Base-by-base conservation (phyloP, 108 stramenopile genomes). In the Skeletonema grethae region DNA sequence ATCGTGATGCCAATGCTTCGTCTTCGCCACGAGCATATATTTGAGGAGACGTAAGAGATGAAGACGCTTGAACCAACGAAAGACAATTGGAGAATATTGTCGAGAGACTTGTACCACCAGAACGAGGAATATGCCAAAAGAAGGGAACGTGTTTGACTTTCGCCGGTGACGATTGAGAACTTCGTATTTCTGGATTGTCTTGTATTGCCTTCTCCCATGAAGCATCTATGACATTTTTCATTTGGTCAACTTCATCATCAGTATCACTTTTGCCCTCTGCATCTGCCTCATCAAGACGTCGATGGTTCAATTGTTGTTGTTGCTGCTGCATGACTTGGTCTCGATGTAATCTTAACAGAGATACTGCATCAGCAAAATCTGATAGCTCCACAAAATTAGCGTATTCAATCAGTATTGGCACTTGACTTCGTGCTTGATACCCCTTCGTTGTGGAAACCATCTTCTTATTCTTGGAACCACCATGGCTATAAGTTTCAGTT, bases 391-490 rank as follows among this genome's bases (percentile, higher is more conserved):
- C 76, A 64, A 69, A 77, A 77, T 77, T 62, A 18, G 76, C 53
- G 34, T 70, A 77, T 28, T 77, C 76, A 6, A 64, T 64, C 0
- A 62, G 45, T 57, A 77, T 69, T 0, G 67, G 55, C 0, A 77
- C 76, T 56, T 77, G 76, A 70, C 62, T 70, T 57, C 61, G 67
- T 25, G 76, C 69, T 64, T 77, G 76, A 64, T 69, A 58, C n/a
- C 70, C 70, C 61, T 35, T 59, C 2, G 7, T 43, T 24, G 69
- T 13, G 25, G 63, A 43, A 2, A 15, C 11, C 20, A 43, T 12
- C 7, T n/a, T 30, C 29, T 53, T 53, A 60, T 60, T 60, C 59
- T 32, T 32, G 18, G 31, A 16, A 60, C 20, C 30, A 60, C 7
- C 15, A 28, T n/a, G 22, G 0, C 22, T 29, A 45, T 10, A 3